Evolutionary conservation across 1,139 yeast genomes (phyloP), one percentile per base, ranked within the genome.

Genomic region (Spencermartinsiella ligniputridi): DNA sequence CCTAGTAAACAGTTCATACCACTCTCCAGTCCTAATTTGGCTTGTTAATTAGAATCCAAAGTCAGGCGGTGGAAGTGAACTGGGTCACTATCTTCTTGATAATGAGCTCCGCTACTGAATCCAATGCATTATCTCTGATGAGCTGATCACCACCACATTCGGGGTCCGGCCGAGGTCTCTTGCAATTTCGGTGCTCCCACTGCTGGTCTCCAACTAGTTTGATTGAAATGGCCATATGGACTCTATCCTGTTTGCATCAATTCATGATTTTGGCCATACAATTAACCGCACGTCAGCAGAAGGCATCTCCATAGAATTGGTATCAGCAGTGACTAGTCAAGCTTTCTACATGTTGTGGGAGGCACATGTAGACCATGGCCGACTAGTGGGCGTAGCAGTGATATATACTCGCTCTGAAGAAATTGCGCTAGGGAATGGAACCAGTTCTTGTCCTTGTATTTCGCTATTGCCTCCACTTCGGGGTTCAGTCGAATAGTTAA

Each of bases 1-100:
- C n/a, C n/a, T n/a, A n/a, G n/a, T n/a, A n/a, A n/a, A n/a, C n/a
- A n/a, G n/a, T n/a, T 49, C 72, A 79, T 36, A 61, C 62, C 25
- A 64, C 68, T 27, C 67, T 66, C 47, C 57, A 54, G 47, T 70
- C 75, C 66, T 85, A 71, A 33, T 70, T 70, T 52, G 40, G 78
- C 60, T 64, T 80, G 78, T 44, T 81, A 83, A 13, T 75, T 41
- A 75, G 68, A 52, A 70, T 75, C 34, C 74, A 74, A 39, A 71
- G 73, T 35, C 47, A 73, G 83, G 27, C 68, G 67, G n/a, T 65
- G 72, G 33, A 42, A 40, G 61, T 87, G 96, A 81, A 88, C 84
- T n/a, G 96, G 95, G 64, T 87, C 95, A 52, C 78, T 76, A 68
- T 90, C 92, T 39, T 88, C 60, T 85, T 83, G 39, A 87, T 63